These are phyloP conservation scores for Neurospora sublineolata DNA, from an alignment of 495 filamentous ascomycete species.

Conservation along the genomic window DNA sequence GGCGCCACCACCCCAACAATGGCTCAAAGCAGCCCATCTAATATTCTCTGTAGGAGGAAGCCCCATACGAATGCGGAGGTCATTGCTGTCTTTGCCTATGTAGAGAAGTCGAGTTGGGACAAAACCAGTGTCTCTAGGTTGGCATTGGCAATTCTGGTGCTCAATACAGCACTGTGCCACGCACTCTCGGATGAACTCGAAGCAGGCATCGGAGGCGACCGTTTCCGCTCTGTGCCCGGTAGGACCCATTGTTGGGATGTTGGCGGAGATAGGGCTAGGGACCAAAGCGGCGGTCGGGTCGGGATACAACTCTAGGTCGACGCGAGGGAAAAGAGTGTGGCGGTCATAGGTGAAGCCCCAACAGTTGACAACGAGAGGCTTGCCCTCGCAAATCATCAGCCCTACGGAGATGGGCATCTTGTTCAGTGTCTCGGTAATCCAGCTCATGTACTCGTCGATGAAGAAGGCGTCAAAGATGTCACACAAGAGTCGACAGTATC, in stretches of 20 bases:
- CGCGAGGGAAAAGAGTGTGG: not conserved
- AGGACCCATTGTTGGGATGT: not conserved
- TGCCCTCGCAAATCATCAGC: not conserved
- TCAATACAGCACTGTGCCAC: not conserved
- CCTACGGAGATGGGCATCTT: not conserved
- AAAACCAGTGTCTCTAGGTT: not conserved
- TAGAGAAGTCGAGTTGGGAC: slow-evolving; percentile 3
- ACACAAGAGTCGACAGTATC: not conserved
- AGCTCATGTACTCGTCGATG: not conserved
- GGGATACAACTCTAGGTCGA: not conserved
- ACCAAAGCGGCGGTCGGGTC: not conserved
- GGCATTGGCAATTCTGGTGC: not conserved
- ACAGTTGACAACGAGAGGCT: not conserved
- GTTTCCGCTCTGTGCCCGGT: not conserved
- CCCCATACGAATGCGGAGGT: not conserved
- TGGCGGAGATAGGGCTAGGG: not conserved
- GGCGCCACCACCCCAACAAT: slow-evolving; percentile 3
- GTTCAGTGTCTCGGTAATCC: not conserved
- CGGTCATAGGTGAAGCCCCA: not conserved
- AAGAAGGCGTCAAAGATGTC: not conserved
- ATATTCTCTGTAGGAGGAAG: not conserved
- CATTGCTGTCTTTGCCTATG: not conserved
- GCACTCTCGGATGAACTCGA: not conserved
- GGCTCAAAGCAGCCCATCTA: slow-evolving; percentile 3
- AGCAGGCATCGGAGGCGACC: not conserved